These are phyloP conservation scores for Russula sp. DNA, from an alignment of 768 basidiomycete genomes.

Conservation along the genomic window DNA sequence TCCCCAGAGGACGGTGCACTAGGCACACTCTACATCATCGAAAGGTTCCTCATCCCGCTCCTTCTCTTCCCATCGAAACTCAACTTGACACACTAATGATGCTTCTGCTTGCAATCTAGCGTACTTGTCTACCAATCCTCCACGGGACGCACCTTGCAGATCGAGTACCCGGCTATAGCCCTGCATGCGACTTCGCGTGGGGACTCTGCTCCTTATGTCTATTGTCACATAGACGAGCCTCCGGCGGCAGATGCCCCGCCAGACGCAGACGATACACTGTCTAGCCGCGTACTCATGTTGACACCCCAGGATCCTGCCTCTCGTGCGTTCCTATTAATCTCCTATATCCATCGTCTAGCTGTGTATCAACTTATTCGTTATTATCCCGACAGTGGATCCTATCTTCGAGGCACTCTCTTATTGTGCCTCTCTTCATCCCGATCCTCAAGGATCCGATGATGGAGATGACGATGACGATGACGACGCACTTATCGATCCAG, in stretches of 20 bases:
- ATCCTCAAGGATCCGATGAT: constrained; percentile 50
- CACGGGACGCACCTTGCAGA: constrained; percentile 70
- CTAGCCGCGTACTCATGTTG: constrained; percentile 81
- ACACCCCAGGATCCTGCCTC: constrained; percentile 56
- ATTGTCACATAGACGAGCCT: constrained; percentile 91
- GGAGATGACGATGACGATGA: constrained; percentile 42
- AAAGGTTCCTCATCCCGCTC: constrained; percentile 54
- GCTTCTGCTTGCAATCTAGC: constrained; percentile 39
- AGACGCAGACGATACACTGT: constrained; percentile 43
- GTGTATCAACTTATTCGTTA: neutral
- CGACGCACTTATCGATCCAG: constrained; percentile 53
- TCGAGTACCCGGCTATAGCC: constrained; percentile 87
- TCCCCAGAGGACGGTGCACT: constrained; percentile 46
- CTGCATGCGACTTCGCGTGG: constrained; percentile 88
- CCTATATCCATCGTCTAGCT: neutral
- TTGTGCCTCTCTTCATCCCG: constrained; percentile 85
- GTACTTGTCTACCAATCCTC: constrained; percentile 74
- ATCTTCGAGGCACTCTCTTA: constrained; percentile 85
- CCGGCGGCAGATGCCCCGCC: constrained; percentile 33
- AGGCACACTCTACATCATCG: constrained; percentile 81
- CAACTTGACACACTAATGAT: constrained; percentile 7
- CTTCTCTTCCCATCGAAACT: constrained; percentile 1
- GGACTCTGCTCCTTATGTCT: constrained; percentile 66
- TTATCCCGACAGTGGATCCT: constrained; percentile 56
- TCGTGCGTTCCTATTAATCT: constrained; percentile 50